These are phyloP conservation scores for Hypoxylon rickii DNA, from an alignment of 495 filamentous ascomycete genomes.

Conservation along the genomic window DNA sequence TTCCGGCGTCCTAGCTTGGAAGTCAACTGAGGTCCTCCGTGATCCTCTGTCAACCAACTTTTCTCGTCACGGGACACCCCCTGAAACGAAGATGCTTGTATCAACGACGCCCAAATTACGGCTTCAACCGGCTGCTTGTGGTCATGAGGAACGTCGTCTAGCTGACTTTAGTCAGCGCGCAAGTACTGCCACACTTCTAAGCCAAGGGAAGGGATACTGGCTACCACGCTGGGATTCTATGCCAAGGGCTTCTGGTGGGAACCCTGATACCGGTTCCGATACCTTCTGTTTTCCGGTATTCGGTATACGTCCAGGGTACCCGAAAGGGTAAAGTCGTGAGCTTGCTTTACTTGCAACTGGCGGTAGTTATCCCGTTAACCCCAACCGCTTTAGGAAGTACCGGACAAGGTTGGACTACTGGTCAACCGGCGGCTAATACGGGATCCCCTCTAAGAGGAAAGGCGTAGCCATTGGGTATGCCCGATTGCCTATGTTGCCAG, in stretches of 20 bases:
- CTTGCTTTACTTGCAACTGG: slow-evolving; percentile 30
- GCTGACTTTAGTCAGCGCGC: background rate
- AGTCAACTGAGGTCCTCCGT: slow-evolving; percentile 6
- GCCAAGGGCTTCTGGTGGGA: slow-evolving; percentile 15
- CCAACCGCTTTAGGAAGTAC: slow-evolving; percentile 31
- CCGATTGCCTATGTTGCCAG: slow-evolving; percentile 7
- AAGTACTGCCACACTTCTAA: background rate
- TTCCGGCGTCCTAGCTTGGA: slow-evolving; percentile 17
- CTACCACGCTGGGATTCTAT: slow-evolving; percentile 1
- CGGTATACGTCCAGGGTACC: slow-evolving; percentile 8
- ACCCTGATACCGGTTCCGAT: slow-evolving; percentile 6
- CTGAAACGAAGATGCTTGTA: background rate
- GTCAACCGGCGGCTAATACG: slow-evolving; percentile 35
- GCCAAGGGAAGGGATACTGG: background rate
- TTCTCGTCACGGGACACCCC: background rate
- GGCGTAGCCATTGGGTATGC: slow-evolving; percentile 5
- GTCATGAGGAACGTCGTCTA: background rate
- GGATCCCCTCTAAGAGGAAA: slow-evolving; percentile 19
- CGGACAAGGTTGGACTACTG: slow-evolving; percentile 25
- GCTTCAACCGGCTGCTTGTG: too few relatives aligned
- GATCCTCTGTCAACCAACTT: too few relatives aligned
- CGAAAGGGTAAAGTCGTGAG: slow-evolving; percentile 27
- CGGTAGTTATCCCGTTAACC: slow-evolving; percentile 29
- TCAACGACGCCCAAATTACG: too few relatives aligned
- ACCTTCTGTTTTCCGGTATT: slow-evolving; percentile 6